A percentile compares a stretch with the other conserved stretches of the same genome.
phyloP scores from a whole-genome alignment of 2,329 filamentous ascomycete genomes.

The Chaetomiaceae sp. region DNA sequence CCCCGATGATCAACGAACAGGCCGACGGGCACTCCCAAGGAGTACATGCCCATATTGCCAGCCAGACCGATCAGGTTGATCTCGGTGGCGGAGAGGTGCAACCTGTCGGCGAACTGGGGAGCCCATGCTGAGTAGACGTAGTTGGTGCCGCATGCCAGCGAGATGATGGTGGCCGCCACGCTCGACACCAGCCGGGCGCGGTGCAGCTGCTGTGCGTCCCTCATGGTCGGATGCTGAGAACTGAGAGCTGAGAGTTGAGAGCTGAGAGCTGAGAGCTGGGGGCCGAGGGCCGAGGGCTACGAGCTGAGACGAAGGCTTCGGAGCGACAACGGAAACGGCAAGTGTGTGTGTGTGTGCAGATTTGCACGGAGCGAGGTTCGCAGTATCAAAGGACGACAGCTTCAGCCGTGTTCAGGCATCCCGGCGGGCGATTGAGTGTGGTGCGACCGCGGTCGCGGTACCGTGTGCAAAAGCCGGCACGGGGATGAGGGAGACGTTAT shows the following conservation, averaged over 20 bases:
- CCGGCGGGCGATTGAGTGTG: constrained; percentile 1
- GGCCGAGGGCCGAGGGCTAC: too few species aligned
- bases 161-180: constrained; percentile 76
- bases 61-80: constrained; percentile 85
- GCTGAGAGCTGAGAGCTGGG: too few species aligned
- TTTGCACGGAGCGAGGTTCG: too few species aligned
- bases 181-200: constrained; percentile 75
- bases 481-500: not conserved
- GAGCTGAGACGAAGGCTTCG: too few species aligned
- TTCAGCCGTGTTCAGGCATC: constrained; percentile 19
- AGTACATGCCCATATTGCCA: constrained; percentile 92
- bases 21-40: constrained; percentile 81
- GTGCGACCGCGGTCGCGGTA: not conserved
- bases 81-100: constrained; percentile 86
- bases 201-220: constrained; percentile 48
- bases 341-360: too few species aligned
- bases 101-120: constrained; percentile 83
- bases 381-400: not conserved
- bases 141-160: constrained; percentile 92
- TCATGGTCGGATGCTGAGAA: constrained; percentile 39
- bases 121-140: constrained; percentile 99
- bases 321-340: constrained; percentile 6
- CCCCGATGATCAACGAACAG: constrained; percentile 81
- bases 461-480: not conserved
- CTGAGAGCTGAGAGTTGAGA: too few species aligned